Evolutionary conservation across 179 eudicot genomes (phyloP), one percentile per base, ranked within the genome.

Genomic region (Beta macrorhiza): DNA sequence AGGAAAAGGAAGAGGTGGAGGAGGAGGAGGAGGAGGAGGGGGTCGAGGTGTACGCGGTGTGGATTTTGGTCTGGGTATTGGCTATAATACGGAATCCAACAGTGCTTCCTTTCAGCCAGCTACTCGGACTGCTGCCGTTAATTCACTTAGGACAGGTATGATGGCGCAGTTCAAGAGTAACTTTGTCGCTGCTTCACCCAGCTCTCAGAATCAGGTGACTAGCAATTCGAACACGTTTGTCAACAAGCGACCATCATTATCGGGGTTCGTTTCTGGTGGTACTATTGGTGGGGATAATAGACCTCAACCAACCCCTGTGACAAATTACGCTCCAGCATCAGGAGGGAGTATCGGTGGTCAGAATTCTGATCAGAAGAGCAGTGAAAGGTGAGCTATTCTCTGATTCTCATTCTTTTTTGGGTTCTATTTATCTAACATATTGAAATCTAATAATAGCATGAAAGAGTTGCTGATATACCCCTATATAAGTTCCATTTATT

Each of bases 41-140:
- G 86, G 92, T 77, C 88, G 91, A 87, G 98, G 98, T 69, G 97
- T 95, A 49, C 95, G 98, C 64, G 98, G 98, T 75, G 98, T 95
- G 85, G 98, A 95, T 85, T 95, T 86, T 82, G 98, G 98, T 65
- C 81, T 95, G 90, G 98, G 98, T 51, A 91, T 95, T 56, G 98
- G 98, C 67, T 95, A 95, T 82, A 92, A 63, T 87, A 3, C 90
- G 32, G 98, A 92, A 19, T 82, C 95, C 51, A 87, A 77, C 78
- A 84, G 55, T 74, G 70, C 91, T 74, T 63, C 90, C 71, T 81
- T 93, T 42, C 88, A 77, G 79, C 14, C 90, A 68, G 81, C 77
- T 56, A 83, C 89, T 89, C 97, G 98, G 68, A 78, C 95, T 59
- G 87, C 93, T 75, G 93, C 97, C 65, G 90, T 89, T 44, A 90